Conservation (phyloP, 805 yeast genomes). For the Komagataella kurtzmanii region DNA sequence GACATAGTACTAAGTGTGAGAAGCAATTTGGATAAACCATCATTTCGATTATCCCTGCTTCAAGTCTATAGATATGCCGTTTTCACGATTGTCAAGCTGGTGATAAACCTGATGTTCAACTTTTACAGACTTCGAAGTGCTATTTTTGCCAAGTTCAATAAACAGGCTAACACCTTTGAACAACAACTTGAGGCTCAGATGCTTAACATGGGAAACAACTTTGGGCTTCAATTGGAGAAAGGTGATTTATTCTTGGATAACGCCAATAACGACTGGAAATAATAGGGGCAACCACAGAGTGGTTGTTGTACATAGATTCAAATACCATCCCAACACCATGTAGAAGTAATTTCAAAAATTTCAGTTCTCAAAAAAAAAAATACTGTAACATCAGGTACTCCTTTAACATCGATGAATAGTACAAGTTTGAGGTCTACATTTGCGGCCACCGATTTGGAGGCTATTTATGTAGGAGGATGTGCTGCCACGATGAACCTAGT, state of each 20-base stretch:
- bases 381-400: background rate
- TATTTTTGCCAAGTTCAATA: background rate
- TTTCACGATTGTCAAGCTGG: background rate
- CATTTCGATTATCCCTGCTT: background rate
- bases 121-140: background rate
- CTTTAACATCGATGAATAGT: background rate
- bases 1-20: background rate
- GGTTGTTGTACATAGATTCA: background rate
- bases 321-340: background rate
- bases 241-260: background rate
- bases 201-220: constrained; percentile 1
- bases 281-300: background rate
- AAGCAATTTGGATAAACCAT: background rate
- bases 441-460: constrained; percentile 42
- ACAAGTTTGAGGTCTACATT: constrained; percentile 23
- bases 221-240: constrained; percentile 1
- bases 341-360: background rate
- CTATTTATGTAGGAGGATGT: constrained; percentile 81
- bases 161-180: constrained; percentile 1
- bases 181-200: constrained; percentile 2
- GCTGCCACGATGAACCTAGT: constrained; percentile 54
- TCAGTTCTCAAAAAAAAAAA: background rate
- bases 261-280: background rate
- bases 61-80: constrained; percentile 1
- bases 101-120: background rate